A percentile compares a stretch with the other conserved stretches of the same genome.
Conservation (phyloP, 1,139 yeast species). For the Citeromyces hawaiiensis region DNA sequence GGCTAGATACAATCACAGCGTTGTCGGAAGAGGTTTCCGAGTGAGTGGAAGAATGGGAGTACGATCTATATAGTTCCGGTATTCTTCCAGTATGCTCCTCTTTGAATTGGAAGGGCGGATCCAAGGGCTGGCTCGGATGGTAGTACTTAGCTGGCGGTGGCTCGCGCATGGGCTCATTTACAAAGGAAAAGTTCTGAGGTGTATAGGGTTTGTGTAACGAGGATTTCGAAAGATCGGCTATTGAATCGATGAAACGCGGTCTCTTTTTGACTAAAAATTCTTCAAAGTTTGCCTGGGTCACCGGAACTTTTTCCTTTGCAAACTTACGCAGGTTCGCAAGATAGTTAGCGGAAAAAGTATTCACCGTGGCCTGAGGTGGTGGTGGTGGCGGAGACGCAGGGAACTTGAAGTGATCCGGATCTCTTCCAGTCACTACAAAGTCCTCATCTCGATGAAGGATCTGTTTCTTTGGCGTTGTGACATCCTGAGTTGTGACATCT, state of each 20-base stretch:
- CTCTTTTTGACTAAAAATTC: background rate
- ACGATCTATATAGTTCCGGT: background rate
- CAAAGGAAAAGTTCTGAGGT: background rate
- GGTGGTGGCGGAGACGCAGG: constrained; percentile 26
- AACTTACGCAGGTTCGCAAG: constrained; percentile 7
- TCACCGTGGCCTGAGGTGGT: constrained; percentile 5
- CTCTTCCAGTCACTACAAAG: constrained; percentile 25
- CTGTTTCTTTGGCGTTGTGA: constrained; percentile 2
- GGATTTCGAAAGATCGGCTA: background rate
- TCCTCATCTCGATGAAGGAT: constrained; percentile 11
- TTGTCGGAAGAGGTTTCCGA: background rate
- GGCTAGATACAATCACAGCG: background rate
- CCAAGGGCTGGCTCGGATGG: background rate
- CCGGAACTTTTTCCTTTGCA: background rate
- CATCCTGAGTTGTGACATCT: background rate
- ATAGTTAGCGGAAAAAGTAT: constrained; percentile 12
- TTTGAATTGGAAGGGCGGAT: background rate
- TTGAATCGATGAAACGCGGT: background rate
- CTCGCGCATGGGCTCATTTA: background rate
- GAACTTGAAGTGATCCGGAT: constrained; percentile 27
- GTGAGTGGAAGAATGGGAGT: background rate
- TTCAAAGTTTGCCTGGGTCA: background rate
- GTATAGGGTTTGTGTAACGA: background rate
- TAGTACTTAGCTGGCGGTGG: background rate
- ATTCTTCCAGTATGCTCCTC: background rate